Conservation (phyloP, 1,284 basidiomycete species). For the Peniophora sp. region DNA sequence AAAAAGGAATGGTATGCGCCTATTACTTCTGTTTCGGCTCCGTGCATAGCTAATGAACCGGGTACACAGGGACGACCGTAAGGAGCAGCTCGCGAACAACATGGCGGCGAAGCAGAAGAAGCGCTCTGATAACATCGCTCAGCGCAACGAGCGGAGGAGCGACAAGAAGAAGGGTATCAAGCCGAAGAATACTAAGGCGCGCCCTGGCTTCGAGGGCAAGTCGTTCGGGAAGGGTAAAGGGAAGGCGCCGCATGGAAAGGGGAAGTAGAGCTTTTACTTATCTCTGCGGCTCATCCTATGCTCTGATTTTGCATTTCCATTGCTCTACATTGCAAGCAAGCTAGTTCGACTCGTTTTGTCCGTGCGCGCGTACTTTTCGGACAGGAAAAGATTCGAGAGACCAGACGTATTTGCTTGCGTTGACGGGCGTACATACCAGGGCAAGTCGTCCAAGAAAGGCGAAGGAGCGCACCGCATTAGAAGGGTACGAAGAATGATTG, state of each 20-base stretch:
- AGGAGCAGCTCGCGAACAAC: conserved; percentile 62
- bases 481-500: no score
- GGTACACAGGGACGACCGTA: conserved; percentile 68
- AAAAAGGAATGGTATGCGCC: conserved; percentile 74
- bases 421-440: no score
- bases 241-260: conserved; percentile 17
- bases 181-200: conserved; percentile 46
- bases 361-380: no score
- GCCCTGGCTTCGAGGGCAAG: conserved; percentile 81
- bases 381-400: no score
- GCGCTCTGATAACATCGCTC: conserved; percentile 80
- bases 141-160: conserved; percentile 68
- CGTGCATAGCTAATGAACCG: neutral
- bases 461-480: no score
- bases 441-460: no score
- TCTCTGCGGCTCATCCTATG: no score
- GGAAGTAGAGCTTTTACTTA: conserved; percentile 1
- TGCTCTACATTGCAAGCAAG: no score
- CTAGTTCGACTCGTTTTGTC: no score
- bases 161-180: conserved; percentile 66
- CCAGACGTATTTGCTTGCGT: no score
- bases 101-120: conserved; percentile 86
- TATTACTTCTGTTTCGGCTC: neutral
- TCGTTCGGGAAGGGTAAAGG: conserved; percentile 53
- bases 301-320: no score